A percentile compares a stretch with the other conserved stretches of the same genome.
These are phyloP conservation scores for Waitea zeae DNA, from an alignment of 1,284 basidiomycete species.

Conservation along the genomic window DNA sequence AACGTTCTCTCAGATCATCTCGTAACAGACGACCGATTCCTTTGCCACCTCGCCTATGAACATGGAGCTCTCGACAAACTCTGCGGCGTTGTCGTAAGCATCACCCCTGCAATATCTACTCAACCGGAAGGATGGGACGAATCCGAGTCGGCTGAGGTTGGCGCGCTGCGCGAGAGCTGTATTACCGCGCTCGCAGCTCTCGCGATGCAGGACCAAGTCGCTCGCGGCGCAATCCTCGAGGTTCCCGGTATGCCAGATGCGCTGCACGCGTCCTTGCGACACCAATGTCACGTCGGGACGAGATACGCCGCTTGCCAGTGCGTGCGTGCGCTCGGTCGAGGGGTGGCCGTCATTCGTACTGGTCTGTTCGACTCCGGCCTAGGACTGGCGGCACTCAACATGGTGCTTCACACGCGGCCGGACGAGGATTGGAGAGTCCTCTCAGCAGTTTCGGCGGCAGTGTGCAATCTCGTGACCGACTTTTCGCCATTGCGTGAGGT, in stretches of 20 bases:
- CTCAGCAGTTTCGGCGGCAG: conserved; percentile 52
- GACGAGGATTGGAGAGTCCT: conserved; percentile 58
- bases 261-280: conserved; percentile 35
- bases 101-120: conserved; percentile 26
- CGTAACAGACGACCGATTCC: too few species aligned
- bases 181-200: conserved; percentile 57
- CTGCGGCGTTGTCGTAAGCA: conserved; percentile 25
- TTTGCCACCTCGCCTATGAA: conserved; percentile 42
- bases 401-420: conserved; percentile 14
- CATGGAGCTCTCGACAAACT: conserved; percentile 39
- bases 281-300: conserved; percentile 55
- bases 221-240: conserved; percentile 44
- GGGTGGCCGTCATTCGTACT: conserved; percentile 64
- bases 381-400: conserved; percentile 47
- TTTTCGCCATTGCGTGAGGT: conserved; percentile 69
- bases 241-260: conserved; percentile 34
- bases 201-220: conserved; percentile 53
- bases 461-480: conserved; percentile 77
- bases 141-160: conserved; percentile 31
- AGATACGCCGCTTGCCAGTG: conserved; percentile 77
- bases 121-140: conserved; percentile 25
- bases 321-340: conserved; percentile 63
- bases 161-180: conserved; percentile 43
- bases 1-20: too few species aligned
- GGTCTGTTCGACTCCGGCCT: conserved; percentile 71